These are phyloP conservation scores for Raffaelea deltoideospora DNA, from an alignment of 2,329 filamentous ascomycete species.

Conservation along the genomic window DNA sequence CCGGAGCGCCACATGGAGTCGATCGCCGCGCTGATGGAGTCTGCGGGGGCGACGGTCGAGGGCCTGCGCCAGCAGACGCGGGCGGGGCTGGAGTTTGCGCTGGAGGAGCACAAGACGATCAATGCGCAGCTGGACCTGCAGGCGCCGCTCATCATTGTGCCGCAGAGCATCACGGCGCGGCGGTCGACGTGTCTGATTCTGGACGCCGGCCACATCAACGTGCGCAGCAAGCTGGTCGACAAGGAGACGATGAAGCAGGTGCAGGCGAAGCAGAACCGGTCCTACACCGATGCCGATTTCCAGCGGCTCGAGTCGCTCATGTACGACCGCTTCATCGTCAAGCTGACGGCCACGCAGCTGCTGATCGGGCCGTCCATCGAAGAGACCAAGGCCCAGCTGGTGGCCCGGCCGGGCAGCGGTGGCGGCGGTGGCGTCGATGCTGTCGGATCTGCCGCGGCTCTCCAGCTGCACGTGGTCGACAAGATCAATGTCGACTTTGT, in stretches of 20 bases:
- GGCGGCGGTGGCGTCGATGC: too few relatives aligned
- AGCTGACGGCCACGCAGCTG: conserved; percentile 86
- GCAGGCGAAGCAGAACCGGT: conserved; percentile 75
- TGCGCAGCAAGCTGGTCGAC: conserved; percentile 87
- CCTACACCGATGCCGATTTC: conserved; percentile 81
- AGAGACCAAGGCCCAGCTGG: conserved; percentile 71
- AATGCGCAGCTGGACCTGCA: conserved; percentile 93
- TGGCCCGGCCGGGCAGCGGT: conserved; percentile 46
- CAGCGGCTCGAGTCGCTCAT: conserved; percentile 79
- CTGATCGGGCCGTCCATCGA: conserved; percentile 89
- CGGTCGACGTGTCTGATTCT: conserved; percentile 81
- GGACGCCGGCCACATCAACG: conserved; percentile 89
- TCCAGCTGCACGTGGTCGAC: conserved; percentile 79
- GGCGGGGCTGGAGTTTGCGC: conserved; percentile 85
- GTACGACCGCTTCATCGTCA: conserved; percentile 94
- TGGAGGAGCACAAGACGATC: conserved; percentile 96
- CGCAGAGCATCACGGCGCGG: conserved; percentile 73
- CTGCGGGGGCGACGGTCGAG: conserved; percentile 87
- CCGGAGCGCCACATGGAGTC: conserved; percentile 98
- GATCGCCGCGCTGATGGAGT: conserved; percentile 89
- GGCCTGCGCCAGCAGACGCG: conserved; percentile 89
- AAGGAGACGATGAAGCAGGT: conserved; percentile 80
- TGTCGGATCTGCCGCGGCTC: too few relatives aligned
- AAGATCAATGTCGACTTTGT: conserved; percentile 95
- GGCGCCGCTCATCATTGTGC: conserved; percentile 89